Base-by-base conservation (phyloP, 345 rosid genomes). In the Euphorbia pulcherrima region DNA sequence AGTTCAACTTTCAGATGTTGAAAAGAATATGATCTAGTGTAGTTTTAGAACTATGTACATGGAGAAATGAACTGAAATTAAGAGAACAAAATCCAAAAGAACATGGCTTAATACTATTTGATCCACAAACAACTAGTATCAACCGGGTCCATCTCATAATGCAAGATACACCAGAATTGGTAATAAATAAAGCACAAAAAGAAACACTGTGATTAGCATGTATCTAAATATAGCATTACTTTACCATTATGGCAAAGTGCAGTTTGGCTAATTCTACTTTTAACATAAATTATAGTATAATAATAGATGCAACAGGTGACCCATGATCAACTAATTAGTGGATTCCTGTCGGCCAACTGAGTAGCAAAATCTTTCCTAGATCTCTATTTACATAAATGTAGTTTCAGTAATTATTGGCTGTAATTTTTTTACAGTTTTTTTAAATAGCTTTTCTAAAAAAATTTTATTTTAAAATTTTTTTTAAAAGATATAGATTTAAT, bases 261-360 rank as follows among this genome's bases (percentile, higher is more conserved):
- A 46, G 68, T 8, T 46, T 2, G 50, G 50, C 53, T 5, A 69
- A 56, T 68, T 65, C 70, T 72, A 56, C 64, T 51, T 71, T 65
- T 20, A 72, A 67, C 44, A 17, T 62, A 62, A 71, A 71, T 24
- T 58, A 62, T 66, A 59, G 67, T 64, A 39, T 12, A 6, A 4
- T 8, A 37, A 39, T 39, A 39, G 44, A 67, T 67, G 65, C 44
- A 66, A 67, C 13, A 39, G 72, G 65, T 62, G 64, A 73, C 41
- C 65, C 65, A 48, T 23, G 41, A 64, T 13, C 30, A 33, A 3
- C 59, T 69, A 57, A 40, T 50, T 40, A 54, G 37, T 28, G 39
- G 29, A 64, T 33, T 23, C 40, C 61, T 75, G 74, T 78, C 78
- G 82, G 79, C 80, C 80, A 73, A 44, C 65, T 61, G 48, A 74